Evolutionary conservation across 1,284 basidiomycete genomes (phyloP), one percentile per base, ranked within the genome.

Genomic region (Volvariella surrecta): DNA sequence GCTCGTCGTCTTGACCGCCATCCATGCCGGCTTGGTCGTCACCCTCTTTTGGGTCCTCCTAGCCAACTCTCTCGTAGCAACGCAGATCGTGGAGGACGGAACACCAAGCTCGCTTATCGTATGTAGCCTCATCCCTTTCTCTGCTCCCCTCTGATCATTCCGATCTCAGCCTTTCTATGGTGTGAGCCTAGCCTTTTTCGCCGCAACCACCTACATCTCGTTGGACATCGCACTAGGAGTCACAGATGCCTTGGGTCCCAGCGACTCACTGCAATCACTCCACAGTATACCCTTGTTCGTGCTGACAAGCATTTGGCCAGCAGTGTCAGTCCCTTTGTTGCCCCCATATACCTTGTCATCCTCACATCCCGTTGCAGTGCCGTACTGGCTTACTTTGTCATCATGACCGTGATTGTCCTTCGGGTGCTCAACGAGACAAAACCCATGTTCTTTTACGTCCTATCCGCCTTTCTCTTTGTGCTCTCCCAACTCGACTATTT

Each of bases 221-320:
- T 73, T 92, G 45, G 90, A 93, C 53, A 74, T 83, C 32, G 84
- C 70, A 0, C 67, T 91, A 9, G 62, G 71, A 13, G 70, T 87
- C 50, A 85, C 84, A 0, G 45, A 53, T 2, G 60, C 69, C 2
- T 78, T 92, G 44, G 78, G 79, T 7, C 71, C 76, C 1, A 74
- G 75, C 3, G 67, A 66, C 39, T 81, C 82, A 0, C 74, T 74
- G 1, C 46, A 62, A 15, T 55, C 70, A 1, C 67, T 92, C 28
- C 62, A 66, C 48, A 83, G 76, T 54, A 78, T 81, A 40, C 67
- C 84, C 11, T 62, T 93, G 18, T 93, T 92, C 54, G 76, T 90
- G 2, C 58, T 92, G 43, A 86, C 85, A 10, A 78, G 76, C 50
- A 77, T 93, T 37, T 91, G 89, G 89, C 90, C 89, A n/a, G 79